Evolutionary conservation across 352 stramenopile genomes (phyloP), one percentile per base, ranked within the genome.

Genomic region (Pelagophyceae sp.): DNA sequence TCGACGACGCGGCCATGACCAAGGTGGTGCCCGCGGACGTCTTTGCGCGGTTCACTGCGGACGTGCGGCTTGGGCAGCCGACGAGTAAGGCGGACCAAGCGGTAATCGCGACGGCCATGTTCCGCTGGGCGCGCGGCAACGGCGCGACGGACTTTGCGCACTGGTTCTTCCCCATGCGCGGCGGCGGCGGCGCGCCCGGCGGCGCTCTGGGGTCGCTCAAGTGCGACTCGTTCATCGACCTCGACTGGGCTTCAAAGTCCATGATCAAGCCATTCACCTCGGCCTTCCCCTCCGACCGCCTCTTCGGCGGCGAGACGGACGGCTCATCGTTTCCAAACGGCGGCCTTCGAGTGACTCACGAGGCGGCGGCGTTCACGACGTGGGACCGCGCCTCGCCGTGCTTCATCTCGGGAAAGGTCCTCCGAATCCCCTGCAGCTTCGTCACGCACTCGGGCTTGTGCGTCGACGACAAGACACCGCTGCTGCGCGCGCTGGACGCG

Each of bases 281-380:
- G 3, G 17, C 27, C 11, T 63, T 75, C 20, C 69, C 69, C 17
- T 3, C 5, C 17, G 38, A 31, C 15, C 69, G 69, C 35, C 35
- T 72, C 31, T 72, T 38, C 50, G 29, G 11, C 38, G 72, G 76
- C 51, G 82, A 85, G 76, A 76, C 82, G 0, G 82, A 85, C 63
- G 82, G 77, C 25, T 85, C 82, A 23, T 85, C 82, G 2, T 85
- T 85, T 75, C 82, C 82, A 19, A 85, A 85, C 76, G 82, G 82
- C 60, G 82, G 82, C 40, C 63, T 84, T 19, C 77, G 82, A n/a
- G 67, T 81, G 35, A 85, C 82, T 23, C 80, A 84, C 60, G 67
- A 72, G 67, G 82, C 82, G 27, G 72, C 77, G 15, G 82, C 72
- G 29, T 85, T 80, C 61, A 83, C 79, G 37, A 76, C 80, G 29